Evolutionary conservation across 2,329 filamentous ascomycete genomes (phyloP).

Genomic region (Elsinoe necatrix): DNA sequence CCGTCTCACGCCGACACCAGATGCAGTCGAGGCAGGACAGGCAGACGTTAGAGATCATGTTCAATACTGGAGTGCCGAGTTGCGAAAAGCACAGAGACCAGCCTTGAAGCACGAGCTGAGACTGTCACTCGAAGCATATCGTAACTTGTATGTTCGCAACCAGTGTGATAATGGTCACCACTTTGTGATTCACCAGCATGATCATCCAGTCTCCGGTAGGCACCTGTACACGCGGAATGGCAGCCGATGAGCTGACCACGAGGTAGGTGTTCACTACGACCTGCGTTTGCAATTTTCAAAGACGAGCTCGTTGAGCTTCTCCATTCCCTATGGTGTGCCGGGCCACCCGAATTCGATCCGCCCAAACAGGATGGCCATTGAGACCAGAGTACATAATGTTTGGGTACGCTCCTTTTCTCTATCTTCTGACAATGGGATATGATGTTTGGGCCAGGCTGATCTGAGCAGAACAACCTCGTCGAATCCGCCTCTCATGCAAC

Average conservation of each 20-base stretch:
- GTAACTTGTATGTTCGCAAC: conserved; percentile 41
- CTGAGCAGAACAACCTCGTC: conserved; percentile 35
- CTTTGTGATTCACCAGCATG: conserved; percentile 66
- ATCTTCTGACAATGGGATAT: not conserved
- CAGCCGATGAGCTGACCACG: not conserved
- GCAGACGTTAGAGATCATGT: conserved; percentile 42
- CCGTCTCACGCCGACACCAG: conserved; percentile 22
- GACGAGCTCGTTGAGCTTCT: conserved; percentile 55
- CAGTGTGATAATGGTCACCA: conserved; percentile 37
- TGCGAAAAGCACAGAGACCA: conserved; percentile 11
- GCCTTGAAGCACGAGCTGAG: conserved; percentile 21
- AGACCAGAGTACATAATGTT: conserved; percentile 38
- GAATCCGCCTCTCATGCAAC: conserved; percentile 37
- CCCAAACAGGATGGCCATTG: conserved; percentile 36
- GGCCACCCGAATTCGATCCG: conserved; percentile 35
- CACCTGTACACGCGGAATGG: not conserved
- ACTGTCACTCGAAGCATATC: conserved; percentile 37
- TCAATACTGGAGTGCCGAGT: conserved; percentile 38
- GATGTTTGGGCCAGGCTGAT: not conserved
- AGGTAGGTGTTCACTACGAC: conserved; percentile 44
- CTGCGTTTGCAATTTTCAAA: conserved; percentile 61
- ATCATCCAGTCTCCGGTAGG: conserved; percentile 58
- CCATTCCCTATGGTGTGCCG: conserved; percentile 37
- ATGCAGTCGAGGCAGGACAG: conserved; percentile 46
- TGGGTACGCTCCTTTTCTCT: conserved; percentile 28